Conservation (phyloP, 179 eudicot genomes). For the Vitellaria paradoxa region DNA sequence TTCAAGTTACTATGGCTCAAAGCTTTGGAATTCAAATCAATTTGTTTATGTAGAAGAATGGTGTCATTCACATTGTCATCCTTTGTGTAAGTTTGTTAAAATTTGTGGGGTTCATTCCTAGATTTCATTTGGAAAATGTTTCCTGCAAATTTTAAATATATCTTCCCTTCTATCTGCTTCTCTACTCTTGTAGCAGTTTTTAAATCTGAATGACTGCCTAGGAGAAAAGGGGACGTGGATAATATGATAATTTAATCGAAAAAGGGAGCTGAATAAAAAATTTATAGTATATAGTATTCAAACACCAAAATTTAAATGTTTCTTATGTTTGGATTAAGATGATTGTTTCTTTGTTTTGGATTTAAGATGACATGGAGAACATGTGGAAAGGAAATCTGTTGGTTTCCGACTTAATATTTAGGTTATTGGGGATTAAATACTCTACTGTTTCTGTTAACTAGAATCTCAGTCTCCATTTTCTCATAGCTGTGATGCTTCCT, state of each 20-base stretch:
- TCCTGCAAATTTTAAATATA: no score
- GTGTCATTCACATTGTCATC: constrained; percentile 1
- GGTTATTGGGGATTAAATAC: neutral
- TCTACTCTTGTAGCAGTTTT: no score
- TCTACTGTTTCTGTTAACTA: neutral
- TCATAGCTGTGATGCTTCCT: constrained; percentile 7
- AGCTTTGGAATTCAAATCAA: neutral
- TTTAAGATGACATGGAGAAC: neutral
- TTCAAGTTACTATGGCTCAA: neutral
- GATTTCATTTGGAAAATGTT: neutral
- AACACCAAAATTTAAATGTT: neutral
- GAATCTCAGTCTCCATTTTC: neutral
- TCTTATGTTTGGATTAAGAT: neutral
- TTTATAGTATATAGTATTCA: neutral
- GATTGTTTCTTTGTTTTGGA: neutral
- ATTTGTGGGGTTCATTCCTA: neutral
- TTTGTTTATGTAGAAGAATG: neutral
- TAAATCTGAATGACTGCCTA: no score
- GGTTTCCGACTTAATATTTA: neutral
- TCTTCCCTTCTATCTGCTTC: no score
- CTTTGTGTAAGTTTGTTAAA: neutral
- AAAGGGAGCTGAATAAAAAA: no score
- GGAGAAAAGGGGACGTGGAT: no score
- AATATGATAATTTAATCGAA: no score
- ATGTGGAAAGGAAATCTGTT: neutral